Evolutionary conservation across 176 grass and related monocot genomes (phyloP).

Genomic region (Lolium perenne): DNA sequence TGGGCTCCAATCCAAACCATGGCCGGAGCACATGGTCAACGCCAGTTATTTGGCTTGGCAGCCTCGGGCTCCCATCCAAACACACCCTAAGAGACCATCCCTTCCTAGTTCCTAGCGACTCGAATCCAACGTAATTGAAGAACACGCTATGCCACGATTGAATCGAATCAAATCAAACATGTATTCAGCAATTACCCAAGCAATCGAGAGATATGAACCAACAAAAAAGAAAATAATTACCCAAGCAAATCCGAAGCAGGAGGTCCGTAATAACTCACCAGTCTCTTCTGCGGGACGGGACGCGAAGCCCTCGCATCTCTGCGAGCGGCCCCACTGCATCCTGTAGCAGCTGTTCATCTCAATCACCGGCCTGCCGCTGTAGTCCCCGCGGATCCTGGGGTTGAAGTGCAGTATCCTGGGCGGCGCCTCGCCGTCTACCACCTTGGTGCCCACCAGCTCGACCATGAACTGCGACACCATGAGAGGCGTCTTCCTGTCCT

Average conservation of each 20-base stretch:
- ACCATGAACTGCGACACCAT: slow-evolving; percentile 99
- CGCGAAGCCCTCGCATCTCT: slow-evolving; percentile 78
- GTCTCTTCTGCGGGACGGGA: slow-evolving; percentile 76
- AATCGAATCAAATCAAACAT: slow-evolving; percentile 1
- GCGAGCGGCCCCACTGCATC: slow-evolving; percentile 88
- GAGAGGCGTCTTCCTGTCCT: slow-evolving; percentile 55
- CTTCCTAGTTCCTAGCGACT: slow-evolving; percentile 13
- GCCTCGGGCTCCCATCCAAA: too few relatives aligned
- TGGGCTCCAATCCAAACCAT: too few relatives aligned
- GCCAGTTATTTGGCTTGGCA: too few relatives aligned
- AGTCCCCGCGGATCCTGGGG: slow-evolving; percentile 91
- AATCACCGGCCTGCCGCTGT: slow-evolving; percentile 76
- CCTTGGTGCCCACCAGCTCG: slow-evolving; percentile 81
- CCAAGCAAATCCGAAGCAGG: neutral
- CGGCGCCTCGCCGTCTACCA: slow-evolving; percentile 90
- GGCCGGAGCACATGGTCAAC: too few relatives aligned
- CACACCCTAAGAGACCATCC: neutral
- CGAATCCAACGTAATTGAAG: neutral
- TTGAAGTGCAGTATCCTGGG: slow-evolving; percentile 96
- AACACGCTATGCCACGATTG: neutral
- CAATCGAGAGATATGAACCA: neutral
- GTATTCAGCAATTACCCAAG: neutral
- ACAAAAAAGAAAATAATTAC: neutral
- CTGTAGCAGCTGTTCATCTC: slow-evolving; percentile 99
- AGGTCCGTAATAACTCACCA: slow-evolving; percentile 51